Evolutionary conservation across 768 basidiomycete species (phyloP).

Genomic region (Hydnomerulius pinastri): DNA sequence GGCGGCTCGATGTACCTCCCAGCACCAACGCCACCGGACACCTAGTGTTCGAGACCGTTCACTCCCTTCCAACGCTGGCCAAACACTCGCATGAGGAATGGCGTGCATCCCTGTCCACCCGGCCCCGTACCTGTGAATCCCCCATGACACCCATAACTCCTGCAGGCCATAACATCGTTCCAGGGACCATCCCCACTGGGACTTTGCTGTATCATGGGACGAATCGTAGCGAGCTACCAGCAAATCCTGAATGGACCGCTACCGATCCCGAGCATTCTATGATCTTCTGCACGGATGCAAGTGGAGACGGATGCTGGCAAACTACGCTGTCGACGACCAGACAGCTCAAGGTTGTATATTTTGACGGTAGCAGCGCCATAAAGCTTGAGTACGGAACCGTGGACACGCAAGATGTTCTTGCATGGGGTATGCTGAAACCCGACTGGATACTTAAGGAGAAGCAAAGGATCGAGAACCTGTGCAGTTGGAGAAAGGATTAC

Average conservation of each 20-base stretch:
- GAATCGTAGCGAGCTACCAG: slow-evolving; percentile 16
- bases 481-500: slow-evolving; percentile 33
- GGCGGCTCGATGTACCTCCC: too few species aligned
- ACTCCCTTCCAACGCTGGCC: slow-evolving; percentile 46
- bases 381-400: slow-evolving; percentile 33
- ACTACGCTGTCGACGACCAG: slow-evolving; percentile 30
- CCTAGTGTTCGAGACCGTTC: slow-evolving; percentile 20
- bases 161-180: slow-evolving; percentile 26
- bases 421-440: slow-evolving; percentile 28
- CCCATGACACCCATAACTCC: background rate
- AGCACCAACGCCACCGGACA: slow-evolving; percentile 27
- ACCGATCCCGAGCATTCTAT: slow-evolving; percentile 38
- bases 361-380: slow-evolving; percentile 31
- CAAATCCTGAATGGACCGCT: slow-evolving; percentile 31
- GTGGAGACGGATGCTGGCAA: slow-evolving; percentile 27
- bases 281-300: slow-evolving; percentile 33
- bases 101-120: slow-evolving; percentile 19
- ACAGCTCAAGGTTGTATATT: slow-evolving; percentile 34
- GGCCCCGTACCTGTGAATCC: slow-evolving; percentile 38
- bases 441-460: slow-evolving; percentile 20
- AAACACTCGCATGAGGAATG: slow-evolving; percentile 48
- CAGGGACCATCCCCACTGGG: slow-evolving; percentile 32
- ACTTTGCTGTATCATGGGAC: slow-evolving; percentile 37
- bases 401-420: slow-evolving; percentile 39
- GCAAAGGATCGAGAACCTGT: slow-evolving; percentile 30